phyloP scores from a whole-genome alignment of 2,329 filamentous ascomycete genomes.

The Pseudogymnoascus sp. region DNA sequence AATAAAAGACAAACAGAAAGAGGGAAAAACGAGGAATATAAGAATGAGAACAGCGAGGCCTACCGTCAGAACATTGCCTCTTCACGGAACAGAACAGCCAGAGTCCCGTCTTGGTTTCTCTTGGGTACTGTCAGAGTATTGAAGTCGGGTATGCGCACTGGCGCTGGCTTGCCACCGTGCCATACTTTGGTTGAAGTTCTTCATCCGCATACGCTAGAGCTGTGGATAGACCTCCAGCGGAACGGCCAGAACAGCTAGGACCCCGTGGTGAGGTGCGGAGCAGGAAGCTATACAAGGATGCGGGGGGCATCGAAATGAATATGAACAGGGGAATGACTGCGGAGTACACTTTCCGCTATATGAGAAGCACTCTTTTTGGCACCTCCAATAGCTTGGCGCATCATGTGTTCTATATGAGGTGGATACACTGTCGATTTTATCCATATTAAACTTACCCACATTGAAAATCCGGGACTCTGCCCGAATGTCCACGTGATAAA shows the following conservation, averaged over 20 bases:
- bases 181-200: background rate
- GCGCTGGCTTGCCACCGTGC: background rate
- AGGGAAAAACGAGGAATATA: background rate
- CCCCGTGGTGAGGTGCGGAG: background rate
- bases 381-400: background rate
- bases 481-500: constrained; percentile 2
- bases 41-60: background rate
- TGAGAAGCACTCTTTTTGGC: background rate
- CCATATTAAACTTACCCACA: constrained; percentile 1
- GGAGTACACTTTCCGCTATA: constrained; percentile 1
- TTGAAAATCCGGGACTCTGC: background rate
- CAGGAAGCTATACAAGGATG: background rate
- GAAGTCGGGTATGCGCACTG: background rate
- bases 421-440: background rate
- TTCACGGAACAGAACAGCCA: background rate
- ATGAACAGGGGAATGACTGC: background rate
- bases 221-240: background rate
- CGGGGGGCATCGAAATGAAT: background rate
- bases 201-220: background rate
- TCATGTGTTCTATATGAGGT: background rate
- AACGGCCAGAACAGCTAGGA: background rate
- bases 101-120: constrained; percentile 4
- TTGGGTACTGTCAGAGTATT: background rate
- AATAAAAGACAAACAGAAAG: background rate
- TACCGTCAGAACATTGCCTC: background rate